phyloP scores from a whole-genome alignment of 2,329 filamentous ascomycete species.

The Fusarium acutatum region DNA sequence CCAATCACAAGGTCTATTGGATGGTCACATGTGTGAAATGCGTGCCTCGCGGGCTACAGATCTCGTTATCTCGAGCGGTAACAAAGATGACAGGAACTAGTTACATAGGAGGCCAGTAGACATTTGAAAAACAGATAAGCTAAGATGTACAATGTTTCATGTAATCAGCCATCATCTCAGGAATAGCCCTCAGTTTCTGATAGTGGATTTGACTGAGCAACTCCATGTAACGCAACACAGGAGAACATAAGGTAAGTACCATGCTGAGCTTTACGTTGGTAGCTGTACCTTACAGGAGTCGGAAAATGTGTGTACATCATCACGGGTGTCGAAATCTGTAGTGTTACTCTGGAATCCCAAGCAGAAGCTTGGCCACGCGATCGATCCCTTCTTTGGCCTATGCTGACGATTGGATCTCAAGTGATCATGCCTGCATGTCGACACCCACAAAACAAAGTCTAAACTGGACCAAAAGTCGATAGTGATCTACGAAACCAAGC shows the following conservation, averaged over 20 bases:
- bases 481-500: slow-evolving; percentile 30
- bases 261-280: not conserved
- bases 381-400: not conserved
- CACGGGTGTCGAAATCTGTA: slow-evolving; percentile 5
- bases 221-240: not conserved
- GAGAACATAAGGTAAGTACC: not conserved
- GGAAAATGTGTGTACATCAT: not conserved
- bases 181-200: not conserved
- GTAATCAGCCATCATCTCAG: not conserved
- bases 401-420: slow-evolving; percentile 6
- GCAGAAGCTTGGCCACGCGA: slow-evolving; percentile 2
- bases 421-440: slow-evolving; percentile 11
- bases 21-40: slow-evolving; percentile 24
- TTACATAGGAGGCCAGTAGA: not conserved
- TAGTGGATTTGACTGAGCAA: no score
- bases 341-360: not conserved
- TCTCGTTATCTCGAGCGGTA: not conserved
- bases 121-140: not conserved
- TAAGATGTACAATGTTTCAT: not conserved
- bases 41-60: not conserved
- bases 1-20: not conserved
- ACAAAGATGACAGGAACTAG: not conserved
- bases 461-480: not conserved
- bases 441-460: slow-evolving; percentile 25
- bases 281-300: not conserved